phyloP scores from a whole-genome alignment of 257 asterid genomes.

The Nicotiana attenuata region DNA sequence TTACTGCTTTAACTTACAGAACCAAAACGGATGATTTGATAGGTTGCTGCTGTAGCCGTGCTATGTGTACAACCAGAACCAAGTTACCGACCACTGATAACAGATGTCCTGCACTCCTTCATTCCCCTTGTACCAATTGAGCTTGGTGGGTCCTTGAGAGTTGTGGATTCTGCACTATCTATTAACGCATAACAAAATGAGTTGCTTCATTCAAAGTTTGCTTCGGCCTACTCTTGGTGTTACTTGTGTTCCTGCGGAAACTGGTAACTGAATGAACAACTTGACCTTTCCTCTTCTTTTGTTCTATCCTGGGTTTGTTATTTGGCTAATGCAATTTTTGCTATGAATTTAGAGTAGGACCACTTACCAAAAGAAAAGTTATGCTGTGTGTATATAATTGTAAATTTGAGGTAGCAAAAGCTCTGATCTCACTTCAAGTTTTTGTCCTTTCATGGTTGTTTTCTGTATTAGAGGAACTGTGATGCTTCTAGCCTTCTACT shows the following conservation, averaged over 20 bases:
- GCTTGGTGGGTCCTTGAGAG: constrained; percentile 79
- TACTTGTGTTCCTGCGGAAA: not conserved
- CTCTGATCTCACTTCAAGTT: constrained; percentile 2
- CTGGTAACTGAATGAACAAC: constrained; percentile 11
- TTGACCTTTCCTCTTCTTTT: not conserved
- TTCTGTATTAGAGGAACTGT: not conserved
- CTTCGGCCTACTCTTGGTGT: constrained; percentile 13
- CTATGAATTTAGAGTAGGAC: constrained; percentile 20
- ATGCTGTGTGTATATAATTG: constrained; percentile 23
- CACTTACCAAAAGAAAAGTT: not conserved
- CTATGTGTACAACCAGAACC: constrained; percentile 96
- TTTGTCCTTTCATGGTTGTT: not conserved
- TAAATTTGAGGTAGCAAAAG: constrained; percentile 28
- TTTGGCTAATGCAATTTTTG: constrained; percentile 11
- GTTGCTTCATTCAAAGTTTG: not conserved
- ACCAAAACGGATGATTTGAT: constrained; percentile 4
- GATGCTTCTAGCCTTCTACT: constrained; percentile 3
- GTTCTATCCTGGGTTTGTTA: constrained; percentile 1
- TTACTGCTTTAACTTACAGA: not conserved
- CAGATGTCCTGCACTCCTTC: constrained; percentile 90
- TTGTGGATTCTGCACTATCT: constrained; percentile 36
- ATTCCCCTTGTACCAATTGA: constrained; percentile 92
- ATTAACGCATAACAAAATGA: constrained; percentile 22
- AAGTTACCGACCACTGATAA: constrained; percentile 86
- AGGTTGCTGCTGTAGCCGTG: constrained; percentile 99